These are phyloP conservation scores for Colletotrichum tanaceti DNA, from an alignment of 2,329 filamentous ascomycete genomes.

Conservation along the genomic window DNA sequence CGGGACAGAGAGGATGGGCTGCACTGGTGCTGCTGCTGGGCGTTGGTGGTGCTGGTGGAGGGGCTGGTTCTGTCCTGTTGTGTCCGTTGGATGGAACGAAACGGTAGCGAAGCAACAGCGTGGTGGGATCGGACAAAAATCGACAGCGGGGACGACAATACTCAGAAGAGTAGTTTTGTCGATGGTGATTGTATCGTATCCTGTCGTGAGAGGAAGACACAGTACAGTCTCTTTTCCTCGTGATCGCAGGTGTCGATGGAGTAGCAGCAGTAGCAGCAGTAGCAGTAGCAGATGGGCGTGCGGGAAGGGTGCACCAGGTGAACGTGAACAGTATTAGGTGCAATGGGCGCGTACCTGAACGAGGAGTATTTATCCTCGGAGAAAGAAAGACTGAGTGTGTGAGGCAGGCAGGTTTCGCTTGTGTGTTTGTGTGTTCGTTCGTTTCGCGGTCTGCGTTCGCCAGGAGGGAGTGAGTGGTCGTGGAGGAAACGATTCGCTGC, in stretches of 20 bases:
- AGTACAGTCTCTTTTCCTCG: not conserved
- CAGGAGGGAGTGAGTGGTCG: conserved; percentile 26
- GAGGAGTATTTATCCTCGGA: conserved; percentile 22
- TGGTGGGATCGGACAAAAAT: not conserved
- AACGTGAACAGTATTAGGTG: conserved; percentile 9
- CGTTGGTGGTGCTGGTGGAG: not conserved
- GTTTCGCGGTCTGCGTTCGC: conserved; percentile 23
- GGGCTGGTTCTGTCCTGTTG: not conserved
- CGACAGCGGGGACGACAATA: not conserved
- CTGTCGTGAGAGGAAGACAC: not conserved
- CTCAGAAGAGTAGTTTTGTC: not conserved
- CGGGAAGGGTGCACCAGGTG: not conserved
- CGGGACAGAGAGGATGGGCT: conserved; percentile 18
- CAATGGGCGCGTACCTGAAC: conserved; percentile 29
- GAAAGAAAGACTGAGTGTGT: conserved; percentile 6
- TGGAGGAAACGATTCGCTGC: conserved; percentile 36
- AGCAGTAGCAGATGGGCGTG: not conserved
- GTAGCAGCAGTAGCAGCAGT: not conserved
- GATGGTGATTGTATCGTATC: not conserved
- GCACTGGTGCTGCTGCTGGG: conserved; percentile 9
- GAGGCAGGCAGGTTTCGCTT: conserved; percentile 6
- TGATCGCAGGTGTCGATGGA: conserved; percentile 13
- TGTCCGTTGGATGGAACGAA: conserved; percentile 3
- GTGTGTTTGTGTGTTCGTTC: conserved; percentile 9
- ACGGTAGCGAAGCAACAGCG: not conserved